phyloP scores from a whole-genome alignment of 1,284 basidiomycete species.

The Cryptococcus sp. region DNA sequence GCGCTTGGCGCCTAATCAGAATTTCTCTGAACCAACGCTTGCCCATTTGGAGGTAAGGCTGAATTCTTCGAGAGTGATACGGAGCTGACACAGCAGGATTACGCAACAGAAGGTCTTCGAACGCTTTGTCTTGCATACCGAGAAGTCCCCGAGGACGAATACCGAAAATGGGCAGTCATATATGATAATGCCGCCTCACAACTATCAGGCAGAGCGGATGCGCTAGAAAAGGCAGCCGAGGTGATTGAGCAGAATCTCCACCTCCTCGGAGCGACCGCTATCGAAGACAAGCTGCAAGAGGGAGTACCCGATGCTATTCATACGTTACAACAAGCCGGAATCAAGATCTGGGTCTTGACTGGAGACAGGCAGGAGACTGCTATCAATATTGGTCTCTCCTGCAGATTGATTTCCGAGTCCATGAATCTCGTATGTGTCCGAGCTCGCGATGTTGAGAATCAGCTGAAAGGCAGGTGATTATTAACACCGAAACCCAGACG shows the following conservation, averaged over 20 bases:
- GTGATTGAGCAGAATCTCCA: constrained; percentile 92
- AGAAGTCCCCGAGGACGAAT: constrained; percentile 86
- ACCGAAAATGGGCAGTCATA: constrained; percentile 78
- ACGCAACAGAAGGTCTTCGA: constrained; percentile 92
- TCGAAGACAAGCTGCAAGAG: constrained; percentile 98
- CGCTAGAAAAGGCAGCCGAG: constrained; percentile 90
- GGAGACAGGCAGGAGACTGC: constrained; percentile 98
- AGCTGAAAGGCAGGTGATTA: constrained; percentile 82
- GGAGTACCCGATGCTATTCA: constrained; percentile 98
- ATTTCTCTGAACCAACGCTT: constrained; percentile 80
- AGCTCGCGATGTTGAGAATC: not conserved
- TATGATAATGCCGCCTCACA: constrained; percentile 90
- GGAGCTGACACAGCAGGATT: constrained; percentile 59
- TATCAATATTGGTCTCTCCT: constrained; percentile 98
- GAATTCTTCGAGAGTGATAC: not conserved
- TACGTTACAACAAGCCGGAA: constrained; percentile 93
- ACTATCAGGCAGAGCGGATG: constrained; percentile 87
- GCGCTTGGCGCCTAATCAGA: constrained; percentile 70
- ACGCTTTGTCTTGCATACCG: constrained; percentile 95
- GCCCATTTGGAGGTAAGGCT: constrained; percentile 78
- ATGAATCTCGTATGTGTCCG: constrained; percentile 82
- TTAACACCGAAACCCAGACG: constrained; percentile 82
- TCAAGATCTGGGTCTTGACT: constrained; percentile 99
- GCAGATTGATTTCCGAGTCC: constrained; percentile 91
- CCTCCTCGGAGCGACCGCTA: constrained; percentile 91